phyloP scores from a whole-genome alignment of 306 rosid species.

The Cicer arietinum region DNA sequence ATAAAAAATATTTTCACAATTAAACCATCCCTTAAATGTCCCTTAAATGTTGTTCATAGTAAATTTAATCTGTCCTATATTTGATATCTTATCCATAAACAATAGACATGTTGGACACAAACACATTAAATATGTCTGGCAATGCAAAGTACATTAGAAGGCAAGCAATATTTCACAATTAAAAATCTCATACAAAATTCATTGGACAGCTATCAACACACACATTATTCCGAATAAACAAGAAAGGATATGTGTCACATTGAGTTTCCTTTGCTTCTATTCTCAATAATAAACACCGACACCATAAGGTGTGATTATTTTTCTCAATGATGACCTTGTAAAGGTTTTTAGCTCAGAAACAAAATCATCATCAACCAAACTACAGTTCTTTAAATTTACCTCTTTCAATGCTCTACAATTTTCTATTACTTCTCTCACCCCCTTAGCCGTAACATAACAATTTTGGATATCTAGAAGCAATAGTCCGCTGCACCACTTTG shows the following conservation, averaged over 20 bases:
- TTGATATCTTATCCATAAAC: background rate
- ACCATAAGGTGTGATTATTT: slow-evolving; percentile 53
- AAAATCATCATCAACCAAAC: slow-evolving; percentile 46
- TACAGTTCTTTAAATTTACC: slow-evolving; percentile 61
- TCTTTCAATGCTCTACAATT: slow-evolving; percentile 63
- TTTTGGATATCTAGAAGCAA: slow-evolving; percentile 49
- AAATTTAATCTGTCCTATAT: background rate
- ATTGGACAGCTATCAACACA: background rate
- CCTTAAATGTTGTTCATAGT: background rate
- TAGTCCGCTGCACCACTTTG: slow-evolving; percentile 58
- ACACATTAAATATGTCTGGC: too few species aligned
- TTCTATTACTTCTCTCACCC: slow-evolving; percentile 61
- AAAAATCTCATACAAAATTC: too few species aligned
- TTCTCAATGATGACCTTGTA: slow-evolving; percentile 65
- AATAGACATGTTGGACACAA: background rate
- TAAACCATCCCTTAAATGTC: too few species aligned
- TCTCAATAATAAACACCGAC: slow-evolving; percentile 42
- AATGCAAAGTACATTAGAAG: too few species aligned
- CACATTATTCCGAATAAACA: slow-evolving; percentile 1
- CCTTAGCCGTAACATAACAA: slow-evolving; percentile 63
- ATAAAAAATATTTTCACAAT: too few species aligned
- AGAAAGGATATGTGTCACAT: background rate
- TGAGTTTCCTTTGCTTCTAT: slow-evolving; percentile 38
- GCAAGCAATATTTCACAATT: too few species aligned
- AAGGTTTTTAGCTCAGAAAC: slow-evolving; percentile 51